A percentile compares a stretch with the other conserved stretches of the same genome.
Evolutionary conservation across 176 grass and related monocot genomes (phyloP).

Genomic region (Oryza brachyantha): DNA sequence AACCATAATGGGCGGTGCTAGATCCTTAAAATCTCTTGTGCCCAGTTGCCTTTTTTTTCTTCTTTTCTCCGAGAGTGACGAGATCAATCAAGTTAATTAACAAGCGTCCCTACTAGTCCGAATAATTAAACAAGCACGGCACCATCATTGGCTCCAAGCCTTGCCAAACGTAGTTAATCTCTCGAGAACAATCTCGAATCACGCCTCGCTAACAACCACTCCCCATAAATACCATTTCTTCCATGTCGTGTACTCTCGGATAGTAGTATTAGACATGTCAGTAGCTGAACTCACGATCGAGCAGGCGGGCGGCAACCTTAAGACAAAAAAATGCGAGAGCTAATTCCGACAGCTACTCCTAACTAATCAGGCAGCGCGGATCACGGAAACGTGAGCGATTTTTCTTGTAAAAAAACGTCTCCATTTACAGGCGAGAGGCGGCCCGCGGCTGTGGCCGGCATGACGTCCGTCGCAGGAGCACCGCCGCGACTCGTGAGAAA

Average conservation of each 20-base stretch:
- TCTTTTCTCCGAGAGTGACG: conserved; percentile 29
- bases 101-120: not conserved
- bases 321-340: not conserved
- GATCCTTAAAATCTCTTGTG: not conserved
- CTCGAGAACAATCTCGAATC: conserved; percentile 41
- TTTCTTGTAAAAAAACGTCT: not conserved
- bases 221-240: not conserved
- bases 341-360: conserved; percentile 27
- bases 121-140: conserved; percentile 18
- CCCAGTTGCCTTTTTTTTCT: conserved; percentile 39
- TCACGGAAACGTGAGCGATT: not conserved
- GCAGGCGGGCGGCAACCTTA: not conserved
- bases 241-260: not conserved
- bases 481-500: not conserved
- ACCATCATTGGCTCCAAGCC: not conserved
- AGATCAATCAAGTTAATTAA: conserved; percentile 20
- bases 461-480: not conserved
- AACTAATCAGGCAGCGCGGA: not conserved
- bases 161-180: conserved; percentile 43
- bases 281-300: not conserved
- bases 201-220: conserved; percentile 18
- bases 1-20: conserved; percentile 30
- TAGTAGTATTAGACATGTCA: not conserved
- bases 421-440: not conserved
- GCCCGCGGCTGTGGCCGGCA: not conserved